phyloP scores from a whole-genome alignment of 108 stramenopile genomes.

The Cyclotella atomus region DNA sequence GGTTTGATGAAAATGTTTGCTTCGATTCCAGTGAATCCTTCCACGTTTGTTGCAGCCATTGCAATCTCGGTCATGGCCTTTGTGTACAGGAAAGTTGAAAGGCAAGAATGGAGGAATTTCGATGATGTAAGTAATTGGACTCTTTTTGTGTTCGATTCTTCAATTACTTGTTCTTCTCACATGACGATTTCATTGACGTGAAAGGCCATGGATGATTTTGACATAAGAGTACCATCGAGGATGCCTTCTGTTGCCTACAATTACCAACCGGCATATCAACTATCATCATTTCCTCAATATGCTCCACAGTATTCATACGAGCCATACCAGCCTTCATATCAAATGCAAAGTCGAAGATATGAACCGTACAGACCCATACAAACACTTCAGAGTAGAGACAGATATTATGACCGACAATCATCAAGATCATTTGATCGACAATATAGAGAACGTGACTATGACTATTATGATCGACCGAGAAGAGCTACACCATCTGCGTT shows the following conservation, averaged over 20 bases:
- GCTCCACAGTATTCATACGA: background rate
- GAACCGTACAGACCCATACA: background rate
- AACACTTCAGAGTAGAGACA: slow-evolving; percentile 3
- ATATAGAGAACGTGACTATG: slow-evolving; percentile 4
- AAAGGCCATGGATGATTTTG: slow-evolving; percentile 7
- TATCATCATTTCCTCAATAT: background rate
- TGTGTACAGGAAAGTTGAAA: slow-evolving; percentile 1
- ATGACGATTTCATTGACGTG: too few relatives aligned
- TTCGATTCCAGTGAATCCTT: slow-evolving; percentile 5
- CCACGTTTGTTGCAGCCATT: slow-evolving; percentile 7
- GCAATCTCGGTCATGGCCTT: slow-evolving; percentile 4
- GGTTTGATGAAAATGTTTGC: slow-evolving; percentile 2
- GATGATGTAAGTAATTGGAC: slow-evolving; percentile 9
- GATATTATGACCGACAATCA: background rate
- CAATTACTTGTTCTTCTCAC: too few relatives aligned
- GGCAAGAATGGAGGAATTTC: background rate
- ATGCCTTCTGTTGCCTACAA: background rate
- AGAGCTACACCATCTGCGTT: slow-evolving; percentile 4
- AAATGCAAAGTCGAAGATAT: background rate
- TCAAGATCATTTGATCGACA: slow-evolving; percentile 4
- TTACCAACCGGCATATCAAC: background rate
- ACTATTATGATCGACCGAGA: slow-evolving; percentile 8
- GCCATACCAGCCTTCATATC: background rate
- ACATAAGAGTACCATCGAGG: slow-evolving; percentile 3
- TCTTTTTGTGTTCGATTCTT: background rate